Base-by-base conservation (phyloP, 2,329 filamentous ascomycete species). In the Fusarium virguliforme region DNA sequence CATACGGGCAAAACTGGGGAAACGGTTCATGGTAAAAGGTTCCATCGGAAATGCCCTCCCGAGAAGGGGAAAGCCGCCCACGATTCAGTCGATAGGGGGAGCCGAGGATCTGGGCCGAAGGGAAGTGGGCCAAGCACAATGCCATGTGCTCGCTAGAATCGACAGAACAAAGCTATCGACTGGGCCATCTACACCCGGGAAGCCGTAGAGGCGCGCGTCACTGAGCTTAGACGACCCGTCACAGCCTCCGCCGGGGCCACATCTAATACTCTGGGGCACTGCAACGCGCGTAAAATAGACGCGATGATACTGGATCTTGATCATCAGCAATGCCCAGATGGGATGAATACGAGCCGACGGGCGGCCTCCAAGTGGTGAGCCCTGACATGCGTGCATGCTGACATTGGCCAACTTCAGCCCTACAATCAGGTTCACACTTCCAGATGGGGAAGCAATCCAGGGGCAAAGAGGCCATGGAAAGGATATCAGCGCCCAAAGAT, bases 161-260 rank as follows among this genome's bases (percentile, higher is more conserved):
- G 34, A 53, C 34, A 10, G 32, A n/a, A 54, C 7, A 28, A 30
- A 30, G 26, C 26, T 48, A 30, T 15, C n/a, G 13, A 37, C n/a
- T 54, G 18, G 32, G 13, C 6, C 18, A n/a, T 8, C 12, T 18
- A 32, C 18, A n/a, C n/a, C 22, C 24, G 5, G 22, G 37, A 22
- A 54, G 32, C 24, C 22, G 53, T 15, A 18, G 53, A 56, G 40
- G 53, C 53, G 53, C 53, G 53, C 53, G 53, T 56, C 53, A 38
- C 53, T 30, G 34, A 37, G 53, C 53, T 56, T 56, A 56, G 53
- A 56, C 53, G 15, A 30, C 8, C 22, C 22, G 26, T 15, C 51
- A 54, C 50, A 37, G 51, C 51, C 51, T 54, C 51, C 51, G 51
- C 51, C 18, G 37, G 51, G 51, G 34, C 51, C 51, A 54, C 51